Percentiles rank a stretch among this genome's conserved stretches.
These are phyloP conservation scores for Pseudomonodictys pantanalensis DNA, from an alignment of 495 filamentous ascomycete species.

Conservation along the genomic window DNA sequence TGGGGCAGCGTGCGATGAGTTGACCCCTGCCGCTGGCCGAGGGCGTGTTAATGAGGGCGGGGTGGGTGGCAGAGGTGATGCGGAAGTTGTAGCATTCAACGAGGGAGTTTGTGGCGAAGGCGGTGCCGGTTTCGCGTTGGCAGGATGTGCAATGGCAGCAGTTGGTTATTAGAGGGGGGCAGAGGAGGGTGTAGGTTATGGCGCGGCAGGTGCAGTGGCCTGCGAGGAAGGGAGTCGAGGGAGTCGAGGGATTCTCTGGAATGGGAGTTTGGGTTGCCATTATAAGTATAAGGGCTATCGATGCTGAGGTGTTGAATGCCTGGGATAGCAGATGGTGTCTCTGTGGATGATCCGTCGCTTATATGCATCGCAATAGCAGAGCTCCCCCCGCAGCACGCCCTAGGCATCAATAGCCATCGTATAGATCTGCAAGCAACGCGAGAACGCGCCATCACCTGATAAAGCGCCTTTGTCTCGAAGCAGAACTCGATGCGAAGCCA, in stretches of 20 bases:
- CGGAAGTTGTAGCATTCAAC: constrained; percentile 25
- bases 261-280: neutral
- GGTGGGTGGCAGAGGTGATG: neutral
- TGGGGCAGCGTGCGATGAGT: constrained; percentile 23
- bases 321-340: neutral
- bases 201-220: constrained; percentile 29
- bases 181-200: constrained; percentile 23
- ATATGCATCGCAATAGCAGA: neutral
- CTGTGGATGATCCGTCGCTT: neutral
- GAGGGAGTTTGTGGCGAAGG: constrained; percentile 38
- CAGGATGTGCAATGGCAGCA: constrained; percentile 43
- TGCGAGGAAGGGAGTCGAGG: neutral
- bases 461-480: too few relatives aligned
- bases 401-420: neutral
- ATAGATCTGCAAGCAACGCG: neutral
- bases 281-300: neutral
- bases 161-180: constrained; percentile 23
- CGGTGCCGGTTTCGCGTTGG: constrained; percentile 41
- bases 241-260: neutral
- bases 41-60: constrained; percentile 15
- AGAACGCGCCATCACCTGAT: neutral
- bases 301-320: neutral
- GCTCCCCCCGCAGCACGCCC: neutral
- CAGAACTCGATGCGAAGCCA: too few relatives aligned
- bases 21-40: constrained; percentile 18